Conservation (phyloP, 306 rosid genomes). For the Sechiopsis laciniata region DNA sequence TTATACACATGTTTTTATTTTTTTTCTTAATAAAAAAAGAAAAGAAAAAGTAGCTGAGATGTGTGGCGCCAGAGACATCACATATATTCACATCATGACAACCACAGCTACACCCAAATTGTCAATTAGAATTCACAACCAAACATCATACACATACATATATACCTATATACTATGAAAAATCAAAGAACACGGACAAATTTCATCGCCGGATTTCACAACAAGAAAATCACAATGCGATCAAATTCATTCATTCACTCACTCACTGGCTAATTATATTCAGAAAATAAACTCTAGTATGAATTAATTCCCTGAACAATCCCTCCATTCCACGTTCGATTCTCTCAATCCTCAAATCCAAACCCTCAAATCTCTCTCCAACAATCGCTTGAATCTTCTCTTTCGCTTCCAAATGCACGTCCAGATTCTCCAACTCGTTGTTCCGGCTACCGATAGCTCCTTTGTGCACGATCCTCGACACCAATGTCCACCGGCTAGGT, state of each 20-base stretch:
- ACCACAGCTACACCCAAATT: neutral
- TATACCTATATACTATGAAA: neutral
- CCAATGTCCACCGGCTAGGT: constrained; percentile 55
- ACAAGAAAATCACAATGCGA: constrained; percentile 7
- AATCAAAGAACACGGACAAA: neutral
- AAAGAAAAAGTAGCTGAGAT: too few relatives aligned
- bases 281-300: constrained; percentile 52
- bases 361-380: constrained; percentile 38
- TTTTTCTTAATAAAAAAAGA: too few relatives aligned
- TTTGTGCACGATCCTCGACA: constrained; percentile 46
- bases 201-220: neutral
- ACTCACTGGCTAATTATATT: constrained; percentile 43
- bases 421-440: constrained; percentile 54
- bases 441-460: neutral
- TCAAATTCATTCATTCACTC: neutral
- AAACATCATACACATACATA: too few relatives aligned
- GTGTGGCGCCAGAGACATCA: too few relatives aligned
- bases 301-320: constrained; percentile 60
- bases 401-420: constrained; percentile 16
- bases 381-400: constrained; percentile 39
- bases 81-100: too few relatives aligned
- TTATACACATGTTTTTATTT: too few relatives aligned
- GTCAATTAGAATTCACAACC: neutral
- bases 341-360: constrained; percentile 40
- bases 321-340: constrained; percentile 52